Evolutionary conservation across 2,329 filamentous ascomycete genomes (phyloP), one percentile per base, ranked within the genome.

Genomic region (Didymella exigua): DNA sequence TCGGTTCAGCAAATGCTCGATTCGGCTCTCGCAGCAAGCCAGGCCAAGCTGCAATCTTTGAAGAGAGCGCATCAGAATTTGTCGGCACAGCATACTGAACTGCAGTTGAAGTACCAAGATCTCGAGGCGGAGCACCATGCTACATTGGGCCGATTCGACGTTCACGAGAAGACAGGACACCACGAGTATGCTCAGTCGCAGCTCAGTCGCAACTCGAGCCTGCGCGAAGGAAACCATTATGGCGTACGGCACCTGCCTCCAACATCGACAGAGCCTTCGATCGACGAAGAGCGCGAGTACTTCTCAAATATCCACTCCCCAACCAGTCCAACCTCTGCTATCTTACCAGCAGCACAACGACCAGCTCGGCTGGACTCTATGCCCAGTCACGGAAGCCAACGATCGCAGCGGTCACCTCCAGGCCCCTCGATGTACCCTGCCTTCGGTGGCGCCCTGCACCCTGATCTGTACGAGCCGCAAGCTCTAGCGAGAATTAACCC

Each of bases 11-110:
- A 75, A 24, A 78, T 81, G 73, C 74, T 82, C 6, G 80, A 82
- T 55, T 78, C 75, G 1, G 79, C 79, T 13, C 70, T 82, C 16
- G 76, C 78, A 37, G 77, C 79, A 29, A 77, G 73, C 46, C 77
- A 79, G 37, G 72, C 77, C 3, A 81, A 80, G 46, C 71, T 84
- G 26, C 68, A 75, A 3, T 77, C 80, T 34, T 66, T 84, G 30
- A 81, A 83, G 61, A 83, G 81, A 62, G 77, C 80, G 3, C 79
- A 85, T 61, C 78, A 78, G 23, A 76, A 78, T 26, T 70, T 86
- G 5, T 70, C 82, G 8, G 76, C 80, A 38, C 76, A 79, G 41
- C 80, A 81, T 60, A 81, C 79, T 0, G 79, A 82, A 29, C 72
- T 85, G 1, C 76, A 82, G 46, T 74, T 79, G 62, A 75, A 76